These are phyloP conservation scores for Leccinum rimulosum DNA, from an alignment of 768 basidiomycete genomes.

Conservation along the genomic window DNA sequence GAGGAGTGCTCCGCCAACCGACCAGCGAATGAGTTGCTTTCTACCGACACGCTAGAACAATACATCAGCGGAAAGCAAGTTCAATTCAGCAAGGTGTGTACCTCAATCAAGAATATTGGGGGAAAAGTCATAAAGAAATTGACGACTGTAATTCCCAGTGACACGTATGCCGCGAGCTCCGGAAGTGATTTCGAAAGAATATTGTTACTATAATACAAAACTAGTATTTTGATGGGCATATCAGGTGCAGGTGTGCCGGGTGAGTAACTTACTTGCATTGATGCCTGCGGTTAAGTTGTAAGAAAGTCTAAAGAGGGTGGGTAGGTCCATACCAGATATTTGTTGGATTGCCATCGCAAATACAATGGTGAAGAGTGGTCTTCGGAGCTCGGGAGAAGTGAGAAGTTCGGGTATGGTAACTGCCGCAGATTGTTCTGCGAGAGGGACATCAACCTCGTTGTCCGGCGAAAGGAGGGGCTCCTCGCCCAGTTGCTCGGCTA, in stretches of 20 bases:
- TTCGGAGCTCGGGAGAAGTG: slow-evolving; percentile 50
- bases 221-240: slow-evolving; percentile 35
- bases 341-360: slow-evolving; percentile 79
- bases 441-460: slow-evolving; percentile 17
- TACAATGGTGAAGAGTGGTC: slow-evolving; percentile 62
- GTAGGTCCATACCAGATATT: slow-evolving; percentile 53
- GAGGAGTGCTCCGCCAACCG: slow-evolving; percentile 60
- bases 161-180: slow-evolving; percentile 75
- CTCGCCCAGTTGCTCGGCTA: slow-evolving; percentile 27
- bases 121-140: slow-evolving; percentile 78
- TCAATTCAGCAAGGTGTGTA: slow-evolving; percentile 25
- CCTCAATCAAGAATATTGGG: slow-evolving; percentile 85
- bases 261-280: slow-evolving; percentile 56
- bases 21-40: slow-evolving; percentile 62
- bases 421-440: slow-evolving; percentile 25
- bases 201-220: slow-evolving; percentile 88
- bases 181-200: slow-evolving; percentile 83
- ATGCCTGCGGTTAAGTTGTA: slow-evolving; percentile 47
- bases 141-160: slow-evolving; percentile 78
- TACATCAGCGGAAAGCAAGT: slow-evolving; percentile 3
- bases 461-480: slow-evolving; percentile 25
- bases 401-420: slow-evolving; percentile 56
- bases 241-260: background rate
- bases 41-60: slow-evolving; percentile 64
- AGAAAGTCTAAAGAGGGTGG: slow-evolving; percentile 5